Conservation (phyloP, 2,329 filamentous ascomycete genomes). For the Cadophora sp. region DNA sequence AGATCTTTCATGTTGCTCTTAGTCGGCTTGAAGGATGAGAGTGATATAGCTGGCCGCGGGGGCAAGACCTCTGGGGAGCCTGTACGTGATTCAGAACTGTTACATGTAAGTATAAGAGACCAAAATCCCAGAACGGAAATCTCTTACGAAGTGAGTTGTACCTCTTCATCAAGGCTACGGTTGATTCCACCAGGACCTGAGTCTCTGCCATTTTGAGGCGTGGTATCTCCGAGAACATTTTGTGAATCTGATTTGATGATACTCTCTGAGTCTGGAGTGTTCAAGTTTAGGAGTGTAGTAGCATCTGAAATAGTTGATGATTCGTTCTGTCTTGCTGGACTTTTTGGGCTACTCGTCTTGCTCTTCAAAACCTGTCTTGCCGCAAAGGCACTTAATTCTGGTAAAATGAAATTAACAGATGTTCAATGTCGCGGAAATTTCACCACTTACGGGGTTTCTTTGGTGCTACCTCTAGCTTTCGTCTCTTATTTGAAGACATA, state of each 20-base stretch:
- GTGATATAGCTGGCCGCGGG: slow-evolving; percentile 49
- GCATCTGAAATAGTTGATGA: background rate
- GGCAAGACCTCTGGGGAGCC: slow-evolving; percentile 35
- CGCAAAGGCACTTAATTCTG: slow-evolving; percentile 45
- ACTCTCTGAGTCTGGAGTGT: background rate
- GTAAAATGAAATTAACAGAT: slow-evolving; percentile 29
- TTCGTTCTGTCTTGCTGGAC: background rate
- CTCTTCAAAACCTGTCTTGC: slow-evolving; percentile 38
- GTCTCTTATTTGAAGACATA: slow-evolving; percentile 49
- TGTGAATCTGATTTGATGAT: background rate
- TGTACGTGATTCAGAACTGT: slow-evolving; percentile 38
- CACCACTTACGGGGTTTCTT: slow-evolving; percentile 47
- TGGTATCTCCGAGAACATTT: background rate
- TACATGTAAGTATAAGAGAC: slow-evolving; percentile 39
- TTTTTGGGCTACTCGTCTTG: slow-evolving; percentile 17
- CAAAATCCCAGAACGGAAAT: background rate
- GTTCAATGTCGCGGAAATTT: background rate
- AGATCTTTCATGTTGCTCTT: slow-evolving; percentile 53
- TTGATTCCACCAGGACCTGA: background rate
- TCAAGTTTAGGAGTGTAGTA: background rate
- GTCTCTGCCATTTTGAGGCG: background rate
- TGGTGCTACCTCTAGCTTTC: slow-evolving; percentile 50
- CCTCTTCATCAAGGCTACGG: slow-evolving; percentile 20
- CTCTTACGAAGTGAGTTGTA: slow-evolving; percentile 29
- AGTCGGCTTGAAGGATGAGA: slow-evolving; percentile 52